Percentiles rank a stretch among this genome's conserved stretches.
phyloP scores from a whole-genome alignment of 2,329 filamentous ascomycete species.

The Incumbomyces delicatus region DNA sequence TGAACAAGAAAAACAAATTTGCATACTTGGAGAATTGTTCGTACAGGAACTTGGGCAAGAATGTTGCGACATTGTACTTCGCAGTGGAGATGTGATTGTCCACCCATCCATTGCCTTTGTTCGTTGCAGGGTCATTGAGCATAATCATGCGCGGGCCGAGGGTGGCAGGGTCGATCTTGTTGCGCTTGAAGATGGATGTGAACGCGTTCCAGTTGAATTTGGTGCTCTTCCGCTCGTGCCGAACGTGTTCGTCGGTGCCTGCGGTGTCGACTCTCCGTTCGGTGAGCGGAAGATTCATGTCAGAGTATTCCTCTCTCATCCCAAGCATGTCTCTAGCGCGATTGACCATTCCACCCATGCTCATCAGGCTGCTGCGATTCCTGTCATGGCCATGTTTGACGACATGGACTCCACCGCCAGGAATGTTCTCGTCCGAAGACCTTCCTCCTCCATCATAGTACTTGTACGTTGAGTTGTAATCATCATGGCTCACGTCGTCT shows the following conservation, averaged over 20 bases:
- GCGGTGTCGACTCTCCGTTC: slow-evolving; percentile 46
- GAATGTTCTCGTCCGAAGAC: slow-evolving; percentile 47
- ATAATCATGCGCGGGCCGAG: slow-evolving; percentile 87
- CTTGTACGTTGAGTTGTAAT: slow-evolving; percentile 55
- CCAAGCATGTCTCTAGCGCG: slow-evolving; percentile 83
- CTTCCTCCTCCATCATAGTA: slow-evolving; percentile 63
- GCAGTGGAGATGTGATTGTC: slow-evolving; percentile 96
- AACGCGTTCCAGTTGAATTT: slow-evolving; percentile 56
- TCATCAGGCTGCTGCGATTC: slow-evolving; percentile 82
- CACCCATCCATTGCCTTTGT: slow-evolving; percentile 77
- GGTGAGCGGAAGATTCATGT: slow-evolving; percentile 95
- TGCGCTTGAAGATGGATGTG: slow-evolving; percentile 79
- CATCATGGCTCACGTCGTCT: slow-evolving; percentile 75
- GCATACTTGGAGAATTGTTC: slow-evolving; percentile 99
- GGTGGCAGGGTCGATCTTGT: slow-evolving; percentile 79
- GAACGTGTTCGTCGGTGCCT: slow-evolving; percentile 31
- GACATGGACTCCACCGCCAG: slow-evolving; percentile 27
- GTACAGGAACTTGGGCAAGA: slow-evolving; percentile 91
- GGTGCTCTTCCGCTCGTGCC: slow-evolving; percentile 39
- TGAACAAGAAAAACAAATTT: slow-evolving; percentile 99
- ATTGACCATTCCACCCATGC: slow-evolving; percentile 75
- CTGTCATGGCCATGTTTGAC: slow-evolving; percentile 21
- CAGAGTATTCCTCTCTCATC: slow-evolving; percentile 78
- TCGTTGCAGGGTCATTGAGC: slow-evolving; percentile 92
- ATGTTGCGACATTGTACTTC: slow-evolving; percentile 91